Base-by-base conservation (phyloP, 108 stramenopile genomes). In the Discostella stelligeroides region DNA sequence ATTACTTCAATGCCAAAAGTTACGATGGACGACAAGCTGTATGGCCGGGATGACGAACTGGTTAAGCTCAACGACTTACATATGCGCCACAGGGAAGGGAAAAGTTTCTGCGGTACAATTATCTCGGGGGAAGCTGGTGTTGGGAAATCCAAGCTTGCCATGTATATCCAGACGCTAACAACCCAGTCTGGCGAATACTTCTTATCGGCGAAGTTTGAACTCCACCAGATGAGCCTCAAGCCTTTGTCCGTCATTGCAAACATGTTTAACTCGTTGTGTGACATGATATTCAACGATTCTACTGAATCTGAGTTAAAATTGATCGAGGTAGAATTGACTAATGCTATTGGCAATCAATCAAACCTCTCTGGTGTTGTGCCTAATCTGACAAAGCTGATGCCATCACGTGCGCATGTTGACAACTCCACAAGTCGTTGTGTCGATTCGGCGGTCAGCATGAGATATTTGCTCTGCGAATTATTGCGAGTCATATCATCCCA, bases 181-280 rank as follows among this genome's bases (percentile, higher is more conserved):
- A 37, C 7, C 28, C 47, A 20, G 20, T 13, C 34, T 0, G 39
- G 29, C 46, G 74, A 62, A 13, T 53, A 64, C 13, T 53, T 71
- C 13, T 63, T 75, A 14, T 17, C 21, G 2, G 70, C 61, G 28
- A 75, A 75, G 43, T 75, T 75, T 27, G 74, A 75, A 37, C 69
- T 71, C 24, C 45, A 65, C 12, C 28, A 64, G 9, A 30, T 34
- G 34, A 37, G 14, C 50, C 57, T 59, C 55, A 46, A 39, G 5
- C 74, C 74, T 15, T 27, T 75, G 9, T 50, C 70, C 18, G 34
- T 4, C 8, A 64, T 75, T 25, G 24, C 46, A 28, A 39, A 25
- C 27, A 23, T 72, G 20, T 70, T 75, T 18, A 63, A 53, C 41
- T 20, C 13, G n/a, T 25, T 71, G 63, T 65, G 63, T 34, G 70